Conservation (phyloP, 495 filamentous ascomycete species). For the Annulohypoxylon maeteangense region DNA sequence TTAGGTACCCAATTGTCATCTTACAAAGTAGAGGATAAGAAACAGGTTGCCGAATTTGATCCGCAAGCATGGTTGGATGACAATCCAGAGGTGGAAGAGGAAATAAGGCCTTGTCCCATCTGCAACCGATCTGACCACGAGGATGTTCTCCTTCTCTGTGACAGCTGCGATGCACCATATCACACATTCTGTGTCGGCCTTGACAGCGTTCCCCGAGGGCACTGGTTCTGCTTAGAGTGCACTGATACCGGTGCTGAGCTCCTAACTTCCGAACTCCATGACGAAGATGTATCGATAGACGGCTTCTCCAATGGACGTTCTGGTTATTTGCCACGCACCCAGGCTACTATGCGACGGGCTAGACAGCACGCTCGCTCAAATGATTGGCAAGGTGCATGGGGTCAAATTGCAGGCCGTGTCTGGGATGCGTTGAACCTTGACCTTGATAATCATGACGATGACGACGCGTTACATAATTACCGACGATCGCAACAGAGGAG, state of each 20-base stretch:
- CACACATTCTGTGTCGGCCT: constrained; percentile 91
- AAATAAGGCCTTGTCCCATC: constrained; percentile 77
- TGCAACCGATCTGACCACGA: constrained; percentile 81
- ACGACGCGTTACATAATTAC: constrained; percentile 65
- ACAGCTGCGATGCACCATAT: constrained; percentile 83
- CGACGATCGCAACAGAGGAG: constrained; percentile 67
- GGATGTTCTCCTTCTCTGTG: constrained; percentile 84
- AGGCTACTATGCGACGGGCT: constrained; percentile 58
- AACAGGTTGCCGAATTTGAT: constrained; percentile 90
- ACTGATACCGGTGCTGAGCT: constrained; percentile 50
- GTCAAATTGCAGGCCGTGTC: constrained; percentile 59
- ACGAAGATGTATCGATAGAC: constrained; percentile 48
- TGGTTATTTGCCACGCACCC: constrained; percentile 60
- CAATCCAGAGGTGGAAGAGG: constrained; percentile 71
- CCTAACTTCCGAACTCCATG: constrained; percentile 59
- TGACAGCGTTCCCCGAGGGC: constrained; percentile 72
- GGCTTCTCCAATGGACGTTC: constrained; percentile 32
- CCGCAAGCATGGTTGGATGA: constrained; percentile 79
- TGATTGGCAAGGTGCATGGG: constrained; percentile 67
- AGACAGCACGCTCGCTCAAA: constrained; percentile 60
- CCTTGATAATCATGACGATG: constrained; percentile 89
- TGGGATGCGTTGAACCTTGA: constrained; percentile 75
- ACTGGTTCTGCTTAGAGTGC: constrained; percentile 90
- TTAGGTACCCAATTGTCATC: constrained; percentile 80
- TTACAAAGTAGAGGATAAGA: constrained; percentile 86